phyloP scores from a whole-genome alignment of 176 grass and related monocot species.

The Rhipidocladum racemiflorum region DNA sequence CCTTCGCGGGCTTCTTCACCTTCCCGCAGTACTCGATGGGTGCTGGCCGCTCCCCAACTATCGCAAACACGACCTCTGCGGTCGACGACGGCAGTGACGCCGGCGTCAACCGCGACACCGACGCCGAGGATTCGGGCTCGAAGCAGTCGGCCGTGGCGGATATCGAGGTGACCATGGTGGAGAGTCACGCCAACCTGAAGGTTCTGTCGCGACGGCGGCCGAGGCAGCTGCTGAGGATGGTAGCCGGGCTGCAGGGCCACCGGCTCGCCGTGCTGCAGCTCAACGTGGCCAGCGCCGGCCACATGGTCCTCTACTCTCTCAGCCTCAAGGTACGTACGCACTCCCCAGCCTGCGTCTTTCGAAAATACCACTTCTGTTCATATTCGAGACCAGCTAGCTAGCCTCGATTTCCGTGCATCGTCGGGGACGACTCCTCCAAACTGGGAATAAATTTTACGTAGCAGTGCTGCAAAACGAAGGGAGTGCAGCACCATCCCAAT shows the following conservation, averaged over 20 bases:
- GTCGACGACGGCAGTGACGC: slow-evolving; percentile 15
- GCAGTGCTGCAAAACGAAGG: too few species aligned
- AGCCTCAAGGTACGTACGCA: slow-evolving; percentile 62
- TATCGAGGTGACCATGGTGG: slow-evolving; percentile 72
- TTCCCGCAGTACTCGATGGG: slow-evolving; percentile 71
- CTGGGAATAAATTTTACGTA: too few species aligned
- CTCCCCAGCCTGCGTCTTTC: slow-evolving; percentile 10
- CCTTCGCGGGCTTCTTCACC: slow-evolving; percentile 61
- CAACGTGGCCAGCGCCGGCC: slow-evolving; percentile 47
- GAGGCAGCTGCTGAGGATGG: slow-evolving; percentile 55
- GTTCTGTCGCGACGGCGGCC: slow-evolving; percentile 49
- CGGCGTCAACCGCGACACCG: slow-evolving; percentile 26
- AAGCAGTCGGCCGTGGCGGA: slow-evolving; percentile 50
- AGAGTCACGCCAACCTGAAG: slow-evolving; percentile 72
- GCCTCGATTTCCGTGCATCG: slow-evolving; percentile 25
- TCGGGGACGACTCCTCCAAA: slow-evolving; percentile 22
- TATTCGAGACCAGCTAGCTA: neutral
- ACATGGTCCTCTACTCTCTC: slow-evolving; percentile 58
- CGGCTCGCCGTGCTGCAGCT: slow-evolving; percentile 66
- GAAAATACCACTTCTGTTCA: neutral
- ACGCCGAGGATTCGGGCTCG: slow-evolving; percentile 26
- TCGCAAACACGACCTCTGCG: neutral
- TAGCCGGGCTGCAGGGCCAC: slow-evolving; percentile 47
- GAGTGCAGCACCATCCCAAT: too few species aligned
- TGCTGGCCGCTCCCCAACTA: neutral